Evolutionary conservation across 495 filamentous ascomycete species (phyloP), one percentile per base, ranked within the genome.

Genomic region (Podospora pseudocomata): DNA sequence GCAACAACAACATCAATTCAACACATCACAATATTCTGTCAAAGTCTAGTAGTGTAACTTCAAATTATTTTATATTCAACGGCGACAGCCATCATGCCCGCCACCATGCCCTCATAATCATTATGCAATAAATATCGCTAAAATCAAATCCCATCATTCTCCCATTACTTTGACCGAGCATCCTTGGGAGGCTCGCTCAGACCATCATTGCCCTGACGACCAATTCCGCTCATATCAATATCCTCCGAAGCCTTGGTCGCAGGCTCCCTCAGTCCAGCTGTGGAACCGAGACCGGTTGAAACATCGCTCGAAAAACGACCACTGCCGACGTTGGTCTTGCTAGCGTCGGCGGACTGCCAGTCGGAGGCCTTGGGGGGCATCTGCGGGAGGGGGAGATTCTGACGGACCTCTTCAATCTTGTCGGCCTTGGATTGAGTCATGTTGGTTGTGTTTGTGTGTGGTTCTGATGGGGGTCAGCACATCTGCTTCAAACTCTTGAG

Each of bases 361-460:
- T 82, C 92, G n/a, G 90, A 90, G 20, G 86, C 77, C 16, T 80
- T 78, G 0, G 92, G 91, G 4, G 92, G 91, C 53, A 93, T 80
- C 2, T 94, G 90, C 15, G 92, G 92, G 59, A 94, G 84, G 34
- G 90, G 91, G 23, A 96, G 87, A 79, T 92, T 91, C 72, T 88
- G 76, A 77, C 87, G 81, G 74, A 79, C 81, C 73, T 90, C 77
- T 20, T 88, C 88, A 70, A 93, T 89, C 78, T 89, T 80, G 58
- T 87, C 78, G 64, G 80, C 72, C 76, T 92, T 92, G 81, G 77
- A 80, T 68, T 82, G 67, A 27, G 76, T 20, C 77, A 81, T 80
- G 62, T 71, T 60, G 69, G 56, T 0, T 54, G 15, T 28, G n/a
- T 5, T 57, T n/a, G 39, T 61, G 27, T 55, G 61, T 60, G 5